These are phyloP conservation scores for Aspergillus sp. DNA, from an alignment of 2,329 filamentous ascomycete genomes.

Conservation along the genomic window DNA sequence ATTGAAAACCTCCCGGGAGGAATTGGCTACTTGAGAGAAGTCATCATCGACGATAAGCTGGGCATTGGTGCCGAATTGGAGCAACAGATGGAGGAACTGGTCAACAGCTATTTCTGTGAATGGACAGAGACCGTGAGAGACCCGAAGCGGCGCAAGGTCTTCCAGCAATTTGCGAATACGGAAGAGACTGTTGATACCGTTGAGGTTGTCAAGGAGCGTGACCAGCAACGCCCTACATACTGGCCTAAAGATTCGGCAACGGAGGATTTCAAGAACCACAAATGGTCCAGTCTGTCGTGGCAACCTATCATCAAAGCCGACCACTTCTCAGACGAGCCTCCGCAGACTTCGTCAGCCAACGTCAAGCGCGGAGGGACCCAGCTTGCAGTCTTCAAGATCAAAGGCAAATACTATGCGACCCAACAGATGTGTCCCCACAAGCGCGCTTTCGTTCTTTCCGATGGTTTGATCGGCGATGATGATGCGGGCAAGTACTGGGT, in stretches of 20 bases:
- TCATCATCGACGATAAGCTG: conserved; percentile 79
- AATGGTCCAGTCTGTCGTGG: conserved; percentile 67
- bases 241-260: conserved; percentile 67
- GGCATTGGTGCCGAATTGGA: conserved; percentile 82
- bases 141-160: conserved; percentile 63
- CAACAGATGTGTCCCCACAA: conserved; percentile 97
- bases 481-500: conserved; percentile 68
- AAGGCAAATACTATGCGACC: conserved; percentile 74
- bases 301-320: conserved; percentile 69
- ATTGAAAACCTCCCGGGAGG: conserved; percentile 79
- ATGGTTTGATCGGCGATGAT: conserved; percentile 69
- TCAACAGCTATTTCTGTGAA: conserved; percentile 82
- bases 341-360: conserved; percentile 65
- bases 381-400: conserved; percentile 78
- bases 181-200: conserved; percentile 63
- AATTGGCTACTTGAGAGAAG: conserved; percentile 74
- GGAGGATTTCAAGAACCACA: conserved; percentile 66
- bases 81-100: conserved; percentile 79
- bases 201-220: conserved; percentile 67
- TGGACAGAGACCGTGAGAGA: conserved; percentile 78
- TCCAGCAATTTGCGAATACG: conserved; percentile 82
- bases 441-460: conserved; percentile 81
- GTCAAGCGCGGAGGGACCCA: conserved; percentile 87
- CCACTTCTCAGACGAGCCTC: conserved; percentile 66
- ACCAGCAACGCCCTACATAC: conserved; percentile 68